A percentile compares a stretch with the other conserved stretches of the same genome.
phyloP scores from a whole-genome alignment of 805 yeast genomes.

The Candida montana region DNA sequence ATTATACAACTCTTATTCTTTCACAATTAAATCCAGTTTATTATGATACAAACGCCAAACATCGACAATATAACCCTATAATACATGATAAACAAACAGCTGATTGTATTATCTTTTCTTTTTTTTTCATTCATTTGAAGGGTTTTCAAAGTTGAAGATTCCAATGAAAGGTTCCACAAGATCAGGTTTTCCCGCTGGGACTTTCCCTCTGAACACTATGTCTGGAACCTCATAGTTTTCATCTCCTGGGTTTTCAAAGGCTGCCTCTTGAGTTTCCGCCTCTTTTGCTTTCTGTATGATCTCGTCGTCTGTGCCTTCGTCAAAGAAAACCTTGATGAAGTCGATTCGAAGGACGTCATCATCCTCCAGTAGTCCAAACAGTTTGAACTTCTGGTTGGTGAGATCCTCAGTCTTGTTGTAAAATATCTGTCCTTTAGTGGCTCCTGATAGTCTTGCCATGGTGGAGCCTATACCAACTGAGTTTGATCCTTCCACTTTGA shows the following conservation, averaged over 20 bases:
- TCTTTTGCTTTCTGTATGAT: slow-evolving; percentile 7
- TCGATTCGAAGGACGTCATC: slow-evolving; percentile 43
- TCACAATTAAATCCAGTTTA: no score
- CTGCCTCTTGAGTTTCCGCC: slow-evolving; percentile 10
- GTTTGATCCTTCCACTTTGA: slow-evolving; percentile 42
- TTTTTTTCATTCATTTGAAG: slow-evolving; percentile 9
- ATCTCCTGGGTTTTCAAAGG: slow-evolving; percentile 28
- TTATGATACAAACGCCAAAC: no score
- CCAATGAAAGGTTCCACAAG: slow-evolving; percentile 50
- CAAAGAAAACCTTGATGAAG: slow-evolving; percentile 40
- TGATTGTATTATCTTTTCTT: no score
- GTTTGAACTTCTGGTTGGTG: slow-evolving; percentile 41
- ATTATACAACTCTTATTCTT: no score
- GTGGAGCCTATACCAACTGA: slow-evolving; percentile 52
- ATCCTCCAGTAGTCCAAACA: slow-evolving; percentile 44
- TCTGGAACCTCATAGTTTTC: slow-evolving; percentile 41
- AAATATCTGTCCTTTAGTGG: slow-evolving; percentile 43
- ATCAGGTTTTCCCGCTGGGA: slow-evolving; percentile 50
- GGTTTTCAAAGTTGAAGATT: slow-evolving; percentile 43
- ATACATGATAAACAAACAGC: no score
- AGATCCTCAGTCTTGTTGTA: slow-evolving; percentile 44
- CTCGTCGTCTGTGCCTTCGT: slow-evolving; percentile 13
- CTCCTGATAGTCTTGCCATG: slow-evolving; percentile 51
- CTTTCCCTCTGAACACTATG: slow-evolving; percentile 43
- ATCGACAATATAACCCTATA: no score